Conservation (phyloP, 2,329 filamentous ascomycete genomes). For the Aotearoamyces nothofagi region DNA sequence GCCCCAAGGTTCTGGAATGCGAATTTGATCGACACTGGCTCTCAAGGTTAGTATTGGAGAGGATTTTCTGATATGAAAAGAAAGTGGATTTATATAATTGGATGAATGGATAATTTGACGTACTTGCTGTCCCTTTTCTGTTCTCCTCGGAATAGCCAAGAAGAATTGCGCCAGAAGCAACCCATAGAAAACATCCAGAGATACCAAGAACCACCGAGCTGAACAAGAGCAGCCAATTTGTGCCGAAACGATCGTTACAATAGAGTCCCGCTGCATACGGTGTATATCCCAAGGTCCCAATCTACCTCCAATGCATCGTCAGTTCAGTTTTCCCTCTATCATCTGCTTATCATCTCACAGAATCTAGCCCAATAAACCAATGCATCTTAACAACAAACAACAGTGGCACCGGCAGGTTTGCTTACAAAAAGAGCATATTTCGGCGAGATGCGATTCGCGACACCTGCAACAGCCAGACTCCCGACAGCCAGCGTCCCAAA, state of each 20-base stretch:
- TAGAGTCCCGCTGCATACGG: slow-evolving; percentile 2
- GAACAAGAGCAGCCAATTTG: slow-evolving; percentile 1
- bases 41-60: too few species aligned
- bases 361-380: too few species aligned
- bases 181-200: slow-evolving; percentile 58
- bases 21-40: slow-evolving; percentile 2
- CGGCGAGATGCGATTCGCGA: slow-evolving; percentile 1
- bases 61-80: too few species aligned
- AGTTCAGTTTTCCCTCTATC: too few species aligned
- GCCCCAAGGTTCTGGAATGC: slow-evolving; percentile 5
- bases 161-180: too few species aligned
- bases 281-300: slow-evolving; percentile 2
- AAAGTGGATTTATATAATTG: too few species aligned
- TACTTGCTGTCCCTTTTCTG: too few species aligned
- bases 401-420: neutral
- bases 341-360: too few species aligned
- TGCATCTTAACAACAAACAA: too few species aligned
- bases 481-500: slow-evolving; percentile 1
- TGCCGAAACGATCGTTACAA: slow-evolving; percentile 1
- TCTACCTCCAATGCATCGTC: too few species aligned
- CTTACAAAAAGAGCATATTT: slow-evolving; percentile 2
- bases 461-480: neutral
- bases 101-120: too few species aligned
- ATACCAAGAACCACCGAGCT: slow-evolving; percentile 14
- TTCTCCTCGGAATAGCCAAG: too few species aligned